Evolutionary conservation across 805 yeast genomes (phyloP).

Genomic region (Naumovozyma dairenensis): DNA sequence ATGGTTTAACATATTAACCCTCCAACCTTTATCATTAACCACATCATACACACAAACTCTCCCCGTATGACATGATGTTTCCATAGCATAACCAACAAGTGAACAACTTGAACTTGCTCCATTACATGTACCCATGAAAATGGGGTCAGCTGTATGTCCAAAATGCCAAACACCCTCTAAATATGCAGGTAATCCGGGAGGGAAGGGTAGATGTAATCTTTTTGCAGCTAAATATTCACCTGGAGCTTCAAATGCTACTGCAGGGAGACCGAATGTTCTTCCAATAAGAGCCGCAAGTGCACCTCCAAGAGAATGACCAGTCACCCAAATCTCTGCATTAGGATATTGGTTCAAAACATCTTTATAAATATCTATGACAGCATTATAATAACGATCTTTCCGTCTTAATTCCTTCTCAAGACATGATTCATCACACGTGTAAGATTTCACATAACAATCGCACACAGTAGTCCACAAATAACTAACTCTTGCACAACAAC

Average conservation of each 20-base stretch:
- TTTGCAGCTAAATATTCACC: conserved; percentile 79
- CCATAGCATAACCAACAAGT: conserved; percentile 94
- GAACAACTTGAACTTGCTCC: conserved; percentile 88
- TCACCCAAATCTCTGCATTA: conserved; percentile 67
- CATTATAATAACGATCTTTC: conserved; percentile 74
- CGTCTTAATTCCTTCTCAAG: conserved; percentile 64
- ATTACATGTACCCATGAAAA: conserved; percentile 91
- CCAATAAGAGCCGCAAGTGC: conserved; percentile 73
- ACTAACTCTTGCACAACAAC: conserved; percentile 91
- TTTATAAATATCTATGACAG: conserved; percentile 64
- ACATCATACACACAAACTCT: conserved; percentile 80
- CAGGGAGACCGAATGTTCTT: conserved; percentile 83
- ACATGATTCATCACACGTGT: conserved; percentile 83
- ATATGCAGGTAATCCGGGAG: conserved; percentile 77
- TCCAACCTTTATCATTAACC: conserved; percentile 85
- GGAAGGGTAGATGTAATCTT: conserved; percentile 81
- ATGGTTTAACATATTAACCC: conserved; percentile 77
- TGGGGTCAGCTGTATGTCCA: conserved; percentile 96
- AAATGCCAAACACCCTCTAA: conserved; percentile 87
- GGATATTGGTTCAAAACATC: conserved; percentile 65
- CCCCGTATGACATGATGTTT: conserved; percentile 89
- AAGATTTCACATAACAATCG: conserved; percentile 77
- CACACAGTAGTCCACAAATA: conserved; percentile 93
- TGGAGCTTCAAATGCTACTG: conserved; percentile 85
- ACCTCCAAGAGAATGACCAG: conserved; percentile 95